These are phyloP conservation scores for Wickerhamiella kurtzmanii DNA, from an alignment of 805 yeast species.

Conservation along the genomic window DNA sequence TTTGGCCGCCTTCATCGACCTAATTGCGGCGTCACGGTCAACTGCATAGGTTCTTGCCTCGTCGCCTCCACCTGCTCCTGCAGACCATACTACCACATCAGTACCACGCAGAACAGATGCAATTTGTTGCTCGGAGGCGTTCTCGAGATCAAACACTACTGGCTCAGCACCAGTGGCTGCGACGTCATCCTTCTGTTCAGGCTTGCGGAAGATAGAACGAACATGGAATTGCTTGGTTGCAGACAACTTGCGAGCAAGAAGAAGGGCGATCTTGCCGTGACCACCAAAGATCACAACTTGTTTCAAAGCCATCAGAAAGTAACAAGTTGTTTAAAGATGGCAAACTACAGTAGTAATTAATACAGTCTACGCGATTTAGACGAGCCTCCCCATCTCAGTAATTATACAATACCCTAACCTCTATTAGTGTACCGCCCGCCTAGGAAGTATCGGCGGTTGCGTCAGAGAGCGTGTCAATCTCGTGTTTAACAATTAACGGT, in stretches of 20 bases:
- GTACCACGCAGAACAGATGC: constrained; percentile 31
- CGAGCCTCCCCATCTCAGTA: too few relatives aligned
- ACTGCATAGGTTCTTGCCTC: constrained; percentile 34
- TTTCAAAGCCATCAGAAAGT: constrained; percentile 6
- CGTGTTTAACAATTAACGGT: neutral
- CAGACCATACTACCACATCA: constrained; percentile 46
- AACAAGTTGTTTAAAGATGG: too few relatives aligned
- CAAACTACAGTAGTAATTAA: too few relatives aligned
- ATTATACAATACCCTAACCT: neutral
- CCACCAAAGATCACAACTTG: constrained; percentile 42
- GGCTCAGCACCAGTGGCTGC: constrained; percentile 27
- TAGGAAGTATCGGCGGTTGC: neutral
- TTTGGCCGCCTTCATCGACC: constrained; percentile 42
- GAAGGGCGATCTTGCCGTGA: constrained; percentile 47
- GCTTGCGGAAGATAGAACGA: constrained; percentile 33
- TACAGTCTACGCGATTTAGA: too few relatives aligned
- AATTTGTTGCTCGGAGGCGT: constrained; percentile 26
- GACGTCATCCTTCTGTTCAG: constrained; percentile 34
- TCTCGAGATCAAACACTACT: constrained; percentile 29
- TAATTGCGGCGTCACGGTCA: constrained; percentile 52
- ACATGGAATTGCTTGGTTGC: constrained; percentile 23
- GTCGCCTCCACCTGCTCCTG: constrained; percentile 50
- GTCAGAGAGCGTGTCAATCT: neutral
- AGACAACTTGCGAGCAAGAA: constrained; percentile 28
- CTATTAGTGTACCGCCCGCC: neutral